Evolutionary conservation across 192 early-diverging fungal genomes (phyloP).

Genomic region (Coemansia furcata): DNA sequence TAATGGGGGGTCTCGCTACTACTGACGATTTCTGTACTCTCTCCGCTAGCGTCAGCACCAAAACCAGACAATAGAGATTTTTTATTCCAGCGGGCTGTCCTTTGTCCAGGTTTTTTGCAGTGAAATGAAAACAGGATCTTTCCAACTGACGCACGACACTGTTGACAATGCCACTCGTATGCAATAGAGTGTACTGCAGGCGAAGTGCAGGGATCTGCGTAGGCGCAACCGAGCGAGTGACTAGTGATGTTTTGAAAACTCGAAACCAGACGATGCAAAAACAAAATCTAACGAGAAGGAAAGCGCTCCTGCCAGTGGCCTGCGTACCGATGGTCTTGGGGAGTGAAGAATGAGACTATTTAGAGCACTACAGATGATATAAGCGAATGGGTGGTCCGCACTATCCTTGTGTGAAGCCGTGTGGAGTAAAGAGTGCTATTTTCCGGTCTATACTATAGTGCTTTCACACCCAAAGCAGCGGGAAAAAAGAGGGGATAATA

Average conservation of each 20-base stretch:
- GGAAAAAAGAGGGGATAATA: background rate
- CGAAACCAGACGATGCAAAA: background rate
- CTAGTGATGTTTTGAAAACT: background rate
- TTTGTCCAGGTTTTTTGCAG: background rate
- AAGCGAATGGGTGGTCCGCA: background rate
- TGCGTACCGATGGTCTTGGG: background rate
- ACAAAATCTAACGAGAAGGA: background rate
- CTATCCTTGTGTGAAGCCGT: background rate
- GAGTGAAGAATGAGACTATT: background rate
- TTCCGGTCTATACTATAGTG: background rate
- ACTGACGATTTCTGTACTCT: background rate
- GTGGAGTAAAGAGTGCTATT: constrained; percentile 13
- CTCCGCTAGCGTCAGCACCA: background rate
- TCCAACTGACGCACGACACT: background rate
- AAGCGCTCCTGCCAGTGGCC: background rate
- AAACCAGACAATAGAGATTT: background rate
- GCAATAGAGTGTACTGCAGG: constrained; percentile 5
- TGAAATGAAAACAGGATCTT: constrained; percentile 2
- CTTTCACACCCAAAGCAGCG: background rate
- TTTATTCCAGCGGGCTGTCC: background rate
- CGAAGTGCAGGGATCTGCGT: background rate
- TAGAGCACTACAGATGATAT: background rate
- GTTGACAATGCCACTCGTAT: background rate
- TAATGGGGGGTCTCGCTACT: background rate
- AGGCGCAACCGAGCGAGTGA: background rate